A percentile compares a stretch with the other conserved stretches of the same genome.
Evolutionary conservation across 345 rosid species (phyloP).

Genomic region (Pistacia vera): DNA sequence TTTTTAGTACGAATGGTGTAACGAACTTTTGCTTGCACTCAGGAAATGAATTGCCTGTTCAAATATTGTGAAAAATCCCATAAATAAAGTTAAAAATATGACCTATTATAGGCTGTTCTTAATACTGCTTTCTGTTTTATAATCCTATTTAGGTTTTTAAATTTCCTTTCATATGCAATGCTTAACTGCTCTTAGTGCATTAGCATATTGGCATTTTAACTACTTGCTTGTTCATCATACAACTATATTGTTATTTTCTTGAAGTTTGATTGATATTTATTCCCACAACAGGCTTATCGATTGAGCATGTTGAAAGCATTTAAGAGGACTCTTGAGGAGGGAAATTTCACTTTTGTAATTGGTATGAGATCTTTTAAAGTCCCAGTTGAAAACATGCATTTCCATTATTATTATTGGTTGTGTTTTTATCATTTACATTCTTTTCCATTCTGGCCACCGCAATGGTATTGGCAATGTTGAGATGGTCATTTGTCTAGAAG

Average conservation of each 20-base stretch:
- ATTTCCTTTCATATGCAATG: background rate
- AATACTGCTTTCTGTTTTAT: background rate
- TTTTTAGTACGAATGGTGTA: background rate
- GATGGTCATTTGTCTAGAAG: constrained; percentile 24
- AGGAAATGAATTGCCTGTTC: background rate
- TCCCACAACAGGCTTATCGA: constrained; percentile 63
- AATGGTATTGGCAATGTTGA: constrained; percentile 25
- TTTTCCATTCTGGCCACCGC: constrained; percentile 6
- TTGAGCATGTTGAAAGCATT: constrained; percentile 96
- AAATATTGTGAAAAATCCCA: background rate
- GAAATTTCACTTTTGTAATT: constrained; percentile 75
- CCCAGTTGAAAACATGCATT: background rate
- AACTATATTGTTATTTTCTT: background rate
- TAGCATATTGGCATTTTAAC: background rate
- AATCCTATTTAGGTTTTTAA: background rate
- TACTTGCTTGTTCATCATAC: constrained; percentile 1
- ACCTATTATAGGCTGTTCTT: constrained; percentile 8
- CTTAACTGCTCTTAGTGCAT: background rate
- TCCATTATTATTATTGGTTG: background rate
- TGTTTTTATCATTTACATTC: background rate
- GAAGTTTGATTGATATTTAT: constrained; percentile 14
- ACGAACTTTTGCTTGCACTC: background rate
- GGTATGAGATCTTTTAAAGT: constrained; percentile 50
- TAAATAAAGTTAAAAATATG: background rate
- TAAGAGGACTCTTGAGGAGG: constrained; percentile 91